Evolutionary conservation across 2,329 filamentous ascomycete species (phyloP), one percentile per base, ranked within the genome.

Genomic region (Sphaerulina musiva): DNA sequence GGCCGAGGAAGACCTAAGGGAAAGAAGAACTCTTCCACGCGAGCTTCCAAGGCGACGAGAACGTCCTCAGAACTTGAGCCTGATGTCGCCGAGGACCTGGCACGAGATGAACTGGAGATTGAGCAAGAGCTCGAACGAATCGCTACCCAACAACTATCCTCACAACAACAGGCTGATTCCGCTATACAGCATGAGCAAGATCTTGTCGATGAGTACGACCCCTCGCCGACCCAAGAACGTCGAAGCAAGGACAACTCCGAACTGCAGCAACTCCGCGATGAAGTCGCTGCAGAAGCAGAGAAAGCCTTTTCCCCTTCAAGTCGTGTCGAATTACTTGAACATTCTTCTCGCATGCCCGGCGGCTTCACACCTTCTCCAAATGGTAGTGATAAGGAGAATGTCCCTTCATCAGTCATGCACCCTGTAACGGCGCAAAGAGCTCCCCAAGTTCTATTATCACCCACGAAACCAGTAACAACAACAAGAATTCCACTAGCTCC

Each of bases 401-500:
- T 57, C 4, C 64, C 64, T 4, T 68, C 70, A 20, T 72, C 68
- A 42, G 56, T 66, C 53, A 42, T 57, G 63, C 48, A 53, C 44
- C 57, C 63, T 51, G 11, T 46, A 17, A 40, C 70, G 66, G 17
- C 70, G 8, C 64, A 69, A 2, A 71, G 70, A 40, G 58, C 67
- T 10, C 52, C 58, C 26, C 43, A 55, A 3, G 38, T 59, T 3
- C 44, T 63, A 4, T 53, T 66, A 6, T 64, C 56, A 23, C 69
- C 65, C 20, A 63, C 60, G 10, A 70, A 73, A 14, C 4, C 34
- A 9, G 67, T 65, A 2, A 36, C 34, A 9, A 67, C 65, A 2
- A 66, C 65, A 10, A 69, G 70, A 41, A 66, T 75, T 3, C 73
- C 76, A 4, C 64, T 79, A 17, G 72, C 71, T 12, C 68, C 70